Percentiles rank a stretch among this genome's conserved stretches.
Evolutionary conservation across 1,284 basidiomycete genomes (phyloP).

Genomic region (Puccinia polysora): DNA sequence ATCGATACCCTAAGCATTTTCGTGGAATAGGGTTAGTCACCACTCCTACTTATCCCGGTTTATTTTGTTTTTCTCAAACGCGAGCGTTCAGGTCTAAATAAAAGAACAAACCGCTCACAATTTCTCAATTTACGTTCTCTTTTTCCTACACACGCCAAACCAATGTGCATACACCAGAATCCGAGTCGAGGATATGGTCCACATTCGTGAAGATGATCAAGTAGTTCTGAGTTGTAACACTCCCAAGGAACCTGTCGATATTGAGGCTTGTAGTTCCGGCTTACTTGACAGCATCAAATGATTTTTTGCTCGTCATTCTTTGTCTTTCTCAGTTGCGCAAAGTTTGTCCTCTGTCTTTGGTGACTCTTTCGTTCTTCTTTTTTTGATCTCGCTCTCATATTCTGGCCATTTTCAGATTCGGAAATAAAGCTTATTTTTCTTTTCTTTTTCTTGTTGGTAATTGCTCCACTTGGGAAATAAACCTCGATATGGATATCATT

Average conservation of each 20-base stretch:
- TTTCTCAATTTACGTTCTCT: conserved; percentile 62
- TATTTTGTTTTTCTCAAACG: background rate
- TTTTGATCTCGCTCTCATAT: background rate
- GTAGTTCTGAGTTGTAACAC: conserved; percentile 69
- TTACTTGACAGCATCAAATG: conserved; percentile 8
- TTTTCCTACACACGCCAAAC: conserved; percentile 53
- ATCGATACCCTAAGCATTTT: conserved; percentile 74
- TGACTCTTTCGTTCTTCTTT: background rate
- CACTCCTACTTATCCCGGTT: no score
- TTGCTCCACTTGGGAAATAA: no score
- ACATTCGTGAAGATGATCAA: conserved; percentile 66
- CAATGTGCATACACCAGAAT: conserved; percentile 26
- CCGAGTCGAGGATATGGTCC: conserved; percentile 68
- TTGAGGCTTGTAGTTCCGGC: conserved; percentile 60
- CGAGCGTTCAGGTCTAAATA: no score
- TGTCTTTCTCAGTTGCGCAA: no score
- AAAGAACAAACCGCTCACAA: no score
- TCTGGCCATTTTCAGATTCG: background rate
- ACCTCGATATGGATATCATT: no score
- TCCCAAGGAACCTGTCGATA: conserved; percentile 83
- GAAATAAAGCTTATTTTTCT: no score
- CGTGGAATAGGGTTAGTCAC: conserved; percentile 67
- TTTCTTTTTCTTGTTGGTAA: no score
- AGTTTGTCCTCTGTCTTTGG: no score
- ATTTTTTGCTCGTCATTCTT: background rate